Conservation (phyloP, 495 filamentous ascomycete genomes). For the Podospora anserina region DNA sequence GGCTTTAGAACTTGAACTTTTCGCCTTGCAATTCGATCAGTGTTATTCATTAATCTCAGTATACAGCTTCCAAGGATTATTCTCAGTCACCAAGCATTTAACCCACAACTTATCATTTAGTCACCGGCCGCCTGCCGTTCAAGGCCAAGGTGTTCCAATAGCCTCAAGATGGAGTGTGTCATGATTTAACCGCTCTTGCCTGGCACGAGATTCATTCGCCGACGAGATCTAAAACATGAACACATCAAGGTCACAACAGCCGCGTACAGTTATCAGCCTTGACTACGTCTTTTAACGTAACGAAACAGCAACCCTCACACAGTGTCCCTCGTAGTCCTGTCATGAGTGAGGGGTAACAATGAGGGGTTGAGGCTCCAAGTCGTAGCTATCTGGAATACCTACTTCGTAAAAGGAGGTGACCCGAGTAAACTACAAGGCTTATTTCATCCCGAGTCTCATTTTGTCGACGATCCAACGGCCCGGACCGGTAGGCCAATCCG, state of each 20-base stretch:
- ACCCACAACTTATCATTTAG: background rate
- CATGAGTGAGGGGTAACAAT: background rate
- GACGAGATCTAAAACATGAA: slow-evolving; percentile 16
- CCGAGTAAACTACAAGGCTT: background rate
- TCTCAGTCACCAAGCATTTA: background rate
- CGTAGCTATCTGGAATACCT: background rate
- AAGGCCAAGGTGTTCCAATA: background rate
- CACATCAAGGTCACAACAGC: slow-evolving; percentile 16
- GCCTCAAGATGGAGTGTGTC: background rate
- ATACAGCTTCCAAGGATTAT: too few species aligned
- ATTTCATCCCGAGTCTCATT: background rate
- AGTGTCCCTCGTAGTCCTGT: background rate
- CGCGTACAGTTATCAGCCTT: background rate
- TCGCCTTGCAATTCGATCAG: background rate
- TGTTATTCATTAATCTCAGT: background rate
- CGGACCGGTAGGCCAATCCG: background rate
- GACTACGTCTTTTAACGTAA: background rate
- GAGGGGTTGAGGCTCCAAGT: background rate
- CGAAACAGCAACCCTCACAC: background rate
- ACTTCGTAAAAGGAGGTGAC: background rate
- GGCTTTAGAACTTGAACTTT: background rate
- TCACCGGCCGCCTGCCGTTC: background rate
- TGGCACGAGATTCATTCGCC: background rate
- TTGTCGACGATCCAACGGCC: background rate
- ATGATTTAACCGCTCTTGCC: slow-evolving; percentile 6